These are phyloP conservation scores for Ascochyta pisi DNA, from an alignment of 2,329 filamentous ascomycete species.

Conservation along the genomic window DNA sequence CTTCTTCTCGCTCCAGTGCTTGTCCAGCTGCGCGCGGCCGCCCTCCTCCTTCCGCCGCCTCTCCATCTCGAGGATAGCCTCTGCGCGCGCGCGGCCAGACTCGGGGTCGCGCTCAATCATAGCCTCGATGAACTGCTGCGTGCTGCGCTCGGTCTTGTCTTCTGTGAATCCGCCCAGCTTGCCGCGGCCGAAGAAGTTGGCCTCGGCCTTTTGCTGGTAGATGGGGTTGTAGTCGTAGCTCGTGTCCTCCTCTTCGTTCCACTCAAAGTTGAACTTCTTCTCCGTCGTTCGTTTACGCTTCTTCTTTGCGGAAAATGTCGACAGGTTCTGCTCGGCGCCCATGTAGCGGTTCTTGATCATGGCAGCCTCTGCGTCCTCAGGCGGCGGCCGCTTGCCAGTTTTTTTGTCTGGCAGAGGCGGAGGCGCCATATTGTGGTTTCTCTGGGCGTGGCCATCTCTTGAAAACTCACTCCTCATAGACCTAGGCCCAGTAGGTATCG, in stretches of 20 bases:
- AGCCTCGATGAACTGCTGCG: slow-evolving; percentile 67
- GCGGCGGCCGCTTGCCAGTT: slow-evolving; percentile 38
- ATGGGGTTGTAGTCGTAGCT: slow-evolving; percentile 82
- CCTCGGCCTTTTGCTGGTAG: slow-evolving; percentile 72
- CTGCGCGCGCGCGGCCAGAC: slow-evolving; percentile 76
- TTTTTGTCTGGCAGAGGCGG: slow-evolving; percentile 53
- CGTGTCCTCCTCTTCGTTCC: slow-evolving; percentile 95
- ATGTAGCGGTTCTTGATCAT: slow-evolving; percentile 85
- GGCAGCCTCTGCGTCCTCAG: slow-evolving; percentile 72
- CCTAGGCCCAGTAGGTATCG: slow-evolving; percentile 74
- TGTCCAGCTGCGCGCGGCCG: slow-evolving; percentile 76
- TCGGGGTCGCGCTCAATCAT: slow-evolving; percentile 78
- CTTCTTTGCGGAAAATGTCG: slow-evolving; percentile 93
- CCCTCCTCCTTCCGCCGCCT: slow-evolving; percentile 75
- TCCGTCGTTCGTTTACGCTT: slow-evolving; percentile 92
- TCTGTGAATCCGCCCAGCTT: slow-evolving; percentile 71
- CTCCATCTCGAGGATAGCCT: slow-evolving; percentile 85
- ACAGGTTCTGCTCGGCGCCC: slow-evolving; percentile 85
- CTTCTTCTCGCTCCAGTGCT: slow-evolving; percentile 95
- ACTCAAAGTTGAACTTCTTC: slow-evolving; percentile 99
- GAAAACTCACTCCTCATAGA: slow-evolving; percentile 65
- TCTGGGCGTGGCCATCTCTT: background rate
- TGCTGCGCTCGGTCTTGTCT: slow-evolving; percentile 59
- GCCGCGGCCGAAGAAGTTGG: slow-evolving; percentile 73
- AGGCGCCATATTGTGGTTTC: slow-evolving; percentile 60